Evolutionary conservation across 2,329 filamentous ascomycete genomes (phyloP).

Genomic region (Geosmithia flava): DNA sequence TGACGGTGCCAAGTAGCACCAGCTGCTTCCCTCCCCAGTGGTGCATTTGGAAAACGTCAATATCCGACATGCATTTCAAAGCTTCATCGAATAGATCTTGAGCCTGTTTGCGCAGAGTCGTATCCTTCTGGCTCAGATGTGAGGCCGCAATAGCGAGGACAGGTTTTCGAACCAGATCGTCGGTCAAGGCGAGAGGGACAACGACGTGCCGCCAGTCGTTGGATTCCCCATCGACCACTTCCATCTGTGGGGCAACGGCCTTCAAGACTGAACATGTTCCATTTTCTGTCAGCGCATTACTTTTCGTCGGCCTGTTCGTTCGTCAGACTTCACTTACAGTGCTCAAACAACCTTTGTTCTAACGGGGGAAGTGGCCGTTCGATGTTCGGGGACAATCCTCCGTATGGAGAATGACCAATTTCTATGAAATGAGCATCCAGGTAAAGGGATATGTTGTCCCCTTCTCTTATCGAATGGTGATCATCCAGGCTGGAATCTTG

Average conservation of each 20-base stretch:
- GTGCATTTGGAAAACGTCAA: slow-evolving; percentile 6
- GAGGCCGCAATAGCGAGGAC: slow-evolving; percentile 13
- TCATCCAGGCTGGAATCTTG: no score
- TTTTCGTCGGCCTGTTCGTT: not conserved
- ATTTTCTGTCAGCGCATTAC: not conserved
- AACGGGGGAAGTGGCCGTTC: not conserved
- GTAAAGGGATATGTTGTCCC: no score
- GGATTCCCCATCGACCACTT: slow-evolving; percentile 7
- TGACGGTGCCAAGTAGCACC: slow-evolving; percentile 10
- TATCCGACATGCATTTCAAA: slow-evolving; percentile 5
- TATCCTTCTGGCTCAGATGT: slow-evolving; percentile 5
- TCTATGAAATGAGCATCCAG: no score
- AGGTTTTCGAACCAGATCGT: slow-evolving; percentile 12
- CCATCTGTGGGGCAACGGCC: slow-evolving; percentile 11
- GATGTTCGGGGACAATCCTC: not conserved
- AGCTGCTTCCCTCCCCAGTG: slow-evolving; percentile 7
- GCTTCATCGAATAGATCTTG: slow-evolving; percentile 2
- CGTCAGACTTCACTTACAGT: slow-evolving; percentile 5
- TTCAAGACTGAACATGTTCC: slow-evolving; percentile 8
- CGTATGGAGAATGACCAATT: not conserved
- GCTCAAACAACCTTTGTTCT: slow-evolving; percentile 3
- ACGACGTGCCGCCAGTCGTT: slow-evolving; percentile 10
- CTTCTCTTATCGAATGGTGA: no score
- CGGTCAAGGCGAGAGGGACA: slow-evolving; percentile 7
- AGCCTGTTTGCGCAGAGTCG: not conserved